These are phyloP conservation scores for Pythium periplocum DNA, from an alignment of 352 stramenopile species.

Conservation along the genomic window DNA sequence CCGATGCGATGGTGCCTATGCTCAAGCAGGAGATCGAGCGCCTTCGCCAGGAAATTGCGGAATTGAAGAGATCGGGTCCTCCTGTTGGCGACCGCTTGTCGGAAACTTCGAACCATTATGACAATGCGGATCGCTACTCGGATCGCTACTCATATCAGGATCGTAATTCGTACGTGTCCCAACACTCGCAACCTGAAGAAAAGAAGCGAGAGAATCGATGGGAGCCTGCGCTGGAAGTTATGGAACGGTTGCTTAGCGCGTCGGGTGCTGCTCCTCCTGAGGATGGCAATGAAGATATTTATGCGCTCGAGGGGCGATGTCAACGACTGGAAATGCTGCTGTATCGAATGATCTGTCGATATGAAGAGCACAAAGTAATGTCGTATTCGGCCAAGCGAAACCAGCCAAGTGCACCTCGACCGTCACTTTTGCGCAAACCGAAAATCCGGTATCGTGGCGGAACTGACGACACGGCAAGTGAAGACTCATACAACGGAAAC, in stretches of 20 bases:
- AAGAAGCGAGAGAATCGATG: conserved; percentile 50
- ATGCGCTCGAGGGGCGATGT: conserved; percentile 47
- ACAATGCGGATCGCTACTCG: background rate
- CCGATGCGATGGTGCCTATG: conserved; percentile 63
- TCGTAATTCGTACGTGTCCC: background rate
- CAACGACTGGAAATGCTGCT: conserved; percentile 77
- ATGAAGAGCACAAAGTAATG: conserved; percentile 77
- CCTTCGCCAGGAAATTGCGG: conserved; percentile 53
- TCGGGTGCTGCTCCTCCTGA: conserved; percentile 41
- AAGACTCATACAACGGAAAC: conserved; percentile 26
- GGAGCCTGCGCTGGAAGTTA: conserved; percentile 76
- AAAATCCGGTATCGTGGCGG: conserved; percentile 38
- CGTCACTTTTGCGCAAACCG: conserved; percentile 37
- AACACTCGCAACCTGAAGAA: background rate
- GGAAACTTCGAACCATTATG: background rate
- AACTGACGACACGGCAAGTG: conserved; percentile 33
- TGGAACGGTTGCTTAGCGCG: conserved; percentile 63
- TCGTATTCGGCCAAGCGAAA: conserved; percentile 44
- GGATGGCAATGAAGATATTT: conserved; percentile 31
- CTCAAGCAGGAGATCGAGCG: conserved; percentile 75
- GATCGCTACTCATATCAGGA: too few relatives aligned
- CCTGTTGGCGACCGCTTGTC: background rate
- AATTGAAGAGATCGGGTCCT: conserved; percentile 17
- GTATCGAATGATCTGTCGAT: conserved; percentile 83
- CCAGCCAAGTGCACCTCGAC: background rate